These are phyloP conservation scores for Hypomontagnella monticulosa DNA, from an alignment of 495 filamentous ascomycete genomes.

Conservation along the genomic window DNA sequence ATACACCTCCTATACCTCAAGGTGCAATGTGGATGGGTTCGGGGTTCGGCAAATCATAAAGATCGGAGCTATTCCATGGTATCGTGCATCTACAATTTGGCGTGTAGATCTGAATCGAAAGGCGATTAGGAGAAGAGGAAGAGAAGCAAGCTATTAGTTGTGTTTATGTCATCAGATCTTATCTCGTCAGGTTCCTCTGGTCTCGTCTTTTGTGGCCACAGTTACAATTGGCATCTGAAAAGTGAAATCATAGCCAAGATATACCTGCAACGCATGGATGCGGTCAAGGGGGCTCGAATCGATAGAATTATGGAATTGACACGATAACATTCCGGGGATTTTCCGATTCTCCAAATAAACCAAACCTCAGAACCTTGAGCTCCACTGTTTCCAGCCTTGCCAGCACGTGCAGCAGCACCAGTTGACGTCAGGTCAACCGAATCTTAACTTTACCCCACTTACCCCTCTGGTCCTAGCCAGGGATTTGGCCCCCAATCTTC, in stretches of 20 bases:
- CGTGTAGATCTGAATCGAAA: constrained; percentile 3
- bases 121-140: constrained; percentile 1
- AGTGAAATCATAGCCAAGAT: constrained; percentile 31
- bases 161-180: background rate
- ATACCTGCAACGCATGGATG: constrained; percentile 8
- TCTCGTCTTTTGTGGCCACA: constrained; percentile 20
- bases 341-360: no score
- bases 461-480: background rate
- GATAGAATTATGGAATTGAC: constrained; percentile 40
- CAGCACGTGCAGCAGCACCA: no score
- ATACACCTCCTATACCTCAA: constrained; percentile 3
- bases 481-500: no score
- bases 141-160: background rate
- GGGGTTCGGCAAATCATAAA: constrained; percentile 33
- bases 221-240: constrained; percentile 29
- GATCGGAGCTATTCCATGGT: constrained; percentile 33
- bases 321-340: constrained; percentile 52
- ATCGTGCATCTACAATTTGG: constrained; percentile 24
- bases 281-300: background rate
- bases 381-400: no score
- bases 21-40: constrained; percentile 8
- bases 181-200: background rate
- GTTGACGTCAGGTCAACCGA: constrained; percentile 18
- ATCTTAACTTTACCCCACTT: background rate
- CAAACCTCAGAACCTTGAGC: no score